phyloP scores from a whole-genome alignment of 2,329 filamentous ascomycete genomes.

The Salinomyces thailandicus region DNA sequence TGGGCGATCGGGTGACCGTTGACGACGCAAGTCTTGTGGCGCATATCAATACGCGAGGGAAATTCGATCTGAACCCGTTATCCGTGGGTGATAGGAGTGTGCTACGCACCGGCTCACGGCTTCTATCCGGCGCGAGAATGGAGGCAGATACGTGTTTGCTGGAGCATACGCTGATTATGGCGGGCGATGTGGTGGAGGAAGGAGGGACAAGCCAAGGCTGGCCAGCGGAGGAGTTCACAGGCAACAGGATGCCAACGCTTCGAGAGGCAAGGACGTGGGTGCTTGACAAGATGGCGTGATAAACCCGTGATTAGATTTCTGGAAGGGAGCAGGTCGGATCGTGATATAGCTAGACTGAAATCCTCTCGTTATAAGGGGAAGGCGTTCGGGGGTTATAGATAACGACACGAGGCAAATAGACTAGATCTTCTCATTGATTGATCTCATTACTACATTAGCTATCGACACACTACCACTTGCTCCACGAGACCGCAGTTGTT shows the following conservation, averaged over 20 bases:
- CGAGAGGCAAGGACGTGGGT: slow-evolving; percentile 2
- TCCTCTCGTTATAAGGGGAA: too few species aligned
- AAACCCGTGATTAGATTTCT: too few species aligned
- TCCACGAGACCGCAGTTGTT: too few species aligned
- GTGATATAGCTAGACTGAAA: too few species aligned
- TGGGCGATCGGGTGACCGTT: slow-evolving; percentile 44
- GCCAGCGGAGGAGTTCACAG: slow-evolving; percentile 38
- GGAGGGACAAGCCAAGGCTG: slow-evolving; percentile 45
- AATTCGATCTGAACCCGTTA: slow-evolving; percentile 45
- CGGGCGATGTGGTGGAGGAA: slow-evolving; percentile 45
- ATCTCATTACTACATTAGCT: too few species aligned
- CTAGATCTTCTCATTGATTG: too few species aligned
- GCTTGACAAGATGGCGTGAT: too few species aligned
- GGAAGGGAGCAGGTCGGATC: too few species aligned
- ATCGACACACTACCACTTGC: too few species aligned
- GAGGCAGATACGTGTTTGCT: slow-evolving; percentile 43
- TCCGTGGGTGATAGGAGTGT: slow-evolving; percentile 44
- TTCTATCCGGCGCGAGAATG: slow-evolving; percentile 46
- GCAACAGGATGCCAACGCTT: slow-evolving; percentile 20
- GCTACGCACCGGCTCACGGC: slow-evolving; percentile 40
- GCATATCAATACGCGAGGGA: slow-evolving; percentile 48
- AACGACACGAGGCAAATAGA: too few species aligned
- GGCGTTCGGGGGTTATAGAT: too few species aligned
- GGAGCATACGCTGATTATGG: slow-evolving; percentile 49
- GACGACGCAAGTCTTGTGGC: slow-evolving; percentile 48